A percentile compares a stretch with the other conserved stretches of the same genome.
phyloP scores from a whole-genome alignment of 2,329 filamentous ascomycete species.

The Penicillium frequentans region DNA sequence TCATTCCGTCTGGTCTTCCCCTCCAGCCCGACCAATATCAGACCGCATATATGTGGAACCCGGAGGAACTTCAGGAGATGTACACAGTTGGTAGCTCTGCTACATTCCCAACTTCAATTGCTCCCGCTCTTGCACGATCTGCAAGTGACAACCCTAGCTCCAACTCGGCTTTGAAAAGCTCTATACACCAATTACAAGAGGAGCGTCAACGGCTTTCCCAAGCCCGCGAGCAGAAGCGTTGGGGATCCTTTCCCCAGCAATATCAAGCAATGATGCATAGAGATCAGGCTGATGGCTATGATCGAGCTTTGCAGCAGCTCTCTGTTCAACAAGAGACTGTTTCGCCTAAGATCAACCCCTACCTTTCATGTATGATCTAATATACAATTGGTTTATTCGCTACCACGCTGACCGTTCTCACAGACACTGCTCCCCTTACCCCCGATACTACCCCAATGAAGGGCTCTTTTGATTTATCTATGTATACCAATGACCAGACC shows the following conservation, averaged over 20 bases:
- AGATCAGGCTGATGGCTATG: slow-evolving; percentile 19
- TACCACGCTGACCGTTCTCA: background rate
- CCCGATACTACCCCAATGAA: slow-evolving; percentile 63
- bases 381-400: background rate
- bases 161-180: slow-evolving; percentile 23
- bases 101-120: slow-evolving; percentile 10
- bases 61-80: slow-evolving; percentile 32
- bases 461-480: slow-evolving; percentile 37
- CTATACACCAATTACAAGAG: slow-evolving; percentile 32
- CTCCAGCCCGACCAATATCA: slow-evolving; percentile 31
- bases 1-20: slow-evolving; percentile 12
- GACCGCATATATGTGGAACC: slow-evolving; percentile 28
- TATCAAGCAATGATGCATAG: slow-evolving; percentile 15
- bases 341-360: slow-evolving; percentile 55
- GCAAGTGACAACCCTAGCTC: slow-evolving; percentile 20
- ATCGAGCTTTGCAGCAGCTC: slow-evolving; percentile 31
- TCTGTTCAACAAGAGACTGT: slow-evolving; percentile 41
- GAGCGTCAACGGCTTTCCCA: slow-evolving; percentile 22
- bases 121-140: slow-evolving; percentile 23
- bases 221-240: slow-evolving; percentile 24
- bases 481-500: slow-evolving; percentile 41
- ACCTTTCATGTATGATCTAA: slow-evolving; percentile 31
- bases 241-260: slow-evolving; percentile 27
- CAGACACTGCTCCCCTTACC: slow-evolving; percentile 55
- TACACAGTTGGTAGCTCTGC: slow-evolving; percentile 34